A percentile compares a stretch with the other conserved stretches of the same genome.
Evolutionary conservation across 2,329 filamentous ascomycete genomes (phyloP).

Genomic region (Paraconiothyrium brasiliense): DNA sequence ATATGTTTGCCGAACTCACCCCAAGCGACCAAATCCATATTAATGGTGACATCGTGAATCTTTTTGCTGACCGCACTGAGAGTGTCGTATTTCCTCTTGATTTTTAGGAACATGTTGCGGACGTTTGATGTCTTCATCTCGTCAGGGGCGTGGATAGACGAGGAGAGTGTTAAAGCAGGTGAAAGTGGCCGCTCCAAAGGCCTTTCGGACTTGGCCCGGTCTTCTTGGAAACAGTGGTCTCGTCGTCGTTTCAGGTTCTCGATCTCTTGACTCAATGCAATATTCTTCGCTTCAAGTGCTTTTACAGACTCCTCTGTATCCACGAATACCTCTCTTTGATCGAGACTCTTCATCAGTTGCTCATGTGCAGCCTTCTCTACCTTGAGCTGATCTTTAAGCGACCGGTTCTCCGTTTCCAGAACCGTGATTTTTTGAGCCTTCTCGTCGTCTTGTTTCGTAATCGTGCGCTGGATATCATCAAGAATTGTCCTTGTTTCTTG

Average conservation of each 20-base stretch:
- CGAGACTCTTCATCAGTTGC: background rate
- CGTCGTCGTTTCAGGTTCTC: background rate
- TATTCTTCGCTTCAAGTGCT: background rate
- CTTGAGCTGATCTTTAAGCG: background rate
- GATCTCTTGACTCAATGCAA: background rate
- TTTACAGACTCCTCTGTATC: background rate
- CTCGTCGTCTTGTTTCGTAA: constrained; percentile 4
- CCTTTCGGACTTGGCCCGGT: background rate
- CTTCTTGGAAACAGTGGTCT: background rate
- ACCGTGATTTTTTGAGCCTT: constrained; percentile 7
- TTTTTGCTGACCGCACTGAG: constrained; percentile 23
- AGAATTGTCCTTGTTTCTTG: background rate
- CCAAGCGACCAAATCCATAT: constrained; percentile 30
- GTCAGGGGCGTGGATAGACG: background rate
- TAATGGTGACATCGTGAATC: constrained; percentile 19
- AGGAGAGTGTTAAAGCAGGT: background rate
- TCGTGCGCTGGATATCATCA: background rate
- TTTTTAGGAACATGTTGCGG: constrained; percentile 27
- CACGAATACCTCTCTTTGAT: background rate
- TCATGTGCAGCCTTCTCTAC: background rate
- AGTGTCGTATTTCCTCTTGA: constrained; percentile 31
- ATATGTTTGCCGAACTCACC: constrained; percentile 37
- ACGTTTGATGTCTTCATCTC: constrained; percentile 26
- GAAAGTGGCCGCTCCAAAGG: background rate
- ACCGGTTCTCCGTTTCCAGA: background rate